Base-by-base conservation (phyloP, 495 filamentous ascomycete genomes). In the Aspergillus avenaceus region DNA sequence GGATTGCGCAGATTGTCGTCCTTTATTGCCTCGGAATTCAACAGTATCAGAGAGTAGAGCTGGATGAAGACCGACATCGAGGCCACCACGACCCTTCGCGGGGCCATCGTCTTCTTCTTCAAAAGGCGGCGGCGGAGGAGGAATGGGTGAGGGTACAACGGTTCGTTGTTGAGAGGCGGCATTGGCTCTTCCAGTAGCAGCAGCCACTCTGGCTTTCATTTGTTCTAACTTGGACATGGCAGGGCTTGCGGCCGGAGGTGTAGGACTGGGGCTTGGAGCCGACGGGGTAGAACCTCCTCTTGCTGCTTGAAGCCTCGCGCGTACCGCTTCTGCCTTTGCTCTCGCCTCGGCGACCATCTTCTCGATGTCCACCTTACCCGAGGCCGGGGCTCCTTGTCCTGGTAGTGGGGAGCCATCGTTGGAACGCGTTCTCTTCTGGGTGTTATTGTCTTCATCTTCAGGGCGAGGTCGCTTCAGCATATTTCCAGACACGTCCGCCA, bases 31-130 rank as follows among this genome's bases (percentile, higher is more conserved):
- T 47, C 82, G 85, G 49, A 76, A 79, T 47, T 79, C 74, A 44
- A 84, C 77, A 16, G 76, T 73, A 61, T 95, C 91, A 38, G 86
- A 85, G 45, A 97, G 78, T 23, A 88, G 63, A 23, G 88, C 88
- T 16, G 92, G 92, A 61, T 97, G 92, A 45, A 97, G 79, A 43
- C 89, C 90, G 18, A 93, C 87, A 59, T 91, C 91, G 25, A 97
- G 70, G 23, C 92, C 92, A 52, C 92, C 88, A 54, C 81, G 74
- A 46, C 78, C 84, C 46, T 73, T 71, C 11, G 73, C 70, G 8
- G 67, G 47, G 24, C 70, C 63, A 19, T 73, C 72, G 51, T 81
- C 78, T 26, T 80, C 79, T 18, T 61, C 51, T 49, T 55, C 58
- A 23, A 58, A 53, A 8, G 58, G 44, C 22, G 54, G 51, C 28